These are phyloP conservation scores for Hericium alpestre DNA, from an alignment of 768 basidiomycete species.

Conservation along the genomic window DNA sequence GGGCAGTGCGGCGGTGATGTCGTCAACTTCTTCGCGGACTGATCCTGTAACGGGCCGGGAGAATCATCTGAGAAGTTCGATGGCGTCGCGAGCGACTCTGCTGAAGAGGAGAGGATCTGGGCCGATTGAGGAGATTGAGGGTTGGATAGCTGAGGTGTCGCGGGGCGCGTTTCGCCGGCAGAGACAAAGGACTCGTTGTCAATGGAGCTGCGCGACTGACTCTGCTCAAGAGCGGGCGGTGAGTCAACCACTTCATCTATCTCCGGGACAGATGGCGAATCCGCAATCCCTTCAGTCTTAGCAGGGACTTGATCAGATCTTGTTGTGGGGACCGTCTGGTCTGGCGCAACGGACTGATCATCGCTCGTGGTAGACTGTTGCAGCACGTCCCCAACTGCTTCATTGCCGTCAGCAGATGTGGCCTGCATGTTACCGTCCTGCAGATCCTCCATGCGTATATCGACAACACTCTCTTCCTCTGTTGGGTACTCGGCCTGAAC, in stretches of 20 bases:
- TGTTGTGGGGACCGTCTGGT: neutral
- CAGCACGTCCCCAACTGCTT: neutral
- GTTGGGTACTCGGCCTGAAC: too few species aligned
- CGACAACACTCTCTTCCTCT: neutral
- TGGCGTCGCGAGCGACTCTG: conserved; percentile 12
- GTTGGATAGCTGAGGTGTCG: conserved; percentile 9
- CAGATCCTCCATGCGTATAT: conserved; percentile 1
- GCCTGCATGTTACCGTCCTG: too few species aligned
- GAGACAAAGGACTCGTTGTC: conserved; percentile 8
- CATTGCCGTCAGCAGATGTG: neutral
- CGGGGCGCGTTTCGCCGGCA: conserved; percentile 6
- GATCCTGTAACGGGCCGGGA: conserved; percentile 2
- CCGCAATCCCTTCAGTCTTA: neutral
- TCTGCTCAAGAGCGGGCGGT: neutral
- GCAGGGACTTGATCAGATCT: neutral
- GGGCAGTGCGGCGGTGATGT: neutral
- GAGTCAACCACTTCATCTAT: neutral
- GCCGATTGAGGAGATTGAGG: conserved; percentile 10
- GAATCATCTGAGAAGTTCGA: conserved; percentile 10
- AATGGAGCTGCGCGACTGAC: neutral
- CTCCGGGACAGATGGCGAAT: neutral
- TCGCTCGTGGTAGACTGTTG: neutral
- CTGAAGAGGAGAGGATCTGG: conserved; percentile 7
- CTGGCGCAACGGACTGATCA: neutral
- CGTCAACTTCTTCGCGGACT: neutral